Conservation (phyloP, 768 basidiomycete species). For the Auricularia sp. region DNA sequence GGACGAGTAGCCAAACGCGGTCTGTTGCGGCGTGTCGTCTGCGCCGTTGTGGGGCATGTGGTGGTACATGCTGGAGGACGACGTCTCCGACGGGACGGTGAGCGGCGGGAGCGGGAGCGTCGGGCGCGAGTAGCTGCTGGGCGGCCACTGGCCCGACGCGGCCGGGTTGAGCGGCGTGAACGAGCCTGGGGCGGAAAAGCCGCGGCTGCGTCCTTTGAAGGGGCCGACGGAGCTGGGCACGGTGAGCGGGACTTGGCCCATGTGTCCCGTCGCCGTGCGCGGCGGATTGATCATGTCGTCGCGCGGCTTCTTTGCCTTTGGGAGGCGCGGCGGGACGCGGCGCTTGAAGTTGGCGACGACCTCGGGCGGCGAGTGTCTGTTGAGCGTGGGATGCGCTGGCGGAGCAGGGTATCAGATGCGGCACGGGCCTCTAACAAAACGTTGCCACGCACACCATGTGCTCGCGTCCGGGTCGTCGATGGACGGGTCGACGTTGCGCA, state of each 20-base stretch:
- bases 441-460: slow-evolving; percentile 76
- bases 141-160: slow-evolving; percentile 41
- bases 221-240: slow-evolving; percentile 39
- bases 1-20: slow-evolving; percentile 2
- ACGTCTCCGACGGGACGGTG: slow-evolving; percentile 68
- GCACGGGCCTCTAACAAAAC: slow-evolving; percentile 11
- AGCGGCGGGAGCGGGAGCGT: slow-evolving; percentile 65
- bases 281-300: slow-evolving; percentile 42
- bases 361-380: slow-evolving; percentile 80
- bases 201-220: slow-evolving; percentile 50
- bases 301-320: slow-evolving; percentile 78
- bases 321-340: slow-evolving; percentile 85
- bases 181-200: slow-evolving; percentile 76
- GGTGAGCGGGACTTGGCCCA: slow-evolving; percentile 45
- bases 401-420: slow-evolving; percentile 10
- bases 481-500: slow-evolving; percentile 89
- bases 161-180: slow-evolving; percentile 51
- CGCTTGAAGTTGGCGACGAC: slow-evolving; percentile 93
- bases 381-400: slow-evolving; percentile 82
- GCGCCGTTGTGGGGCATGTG: neutral
- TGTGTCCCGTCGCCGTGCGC: slow-evolving; percentile 46
- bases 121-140: slow-evolving; percentile 36
- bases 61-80: neutral
- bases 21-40: neutral
- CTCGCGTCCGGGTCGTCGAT: slow-evolving; percentile 94